Evolutionary conservation across 805 yeast species (phyloP), one percentile per base, ranked within the genome.

Genomic region (Candida sonorensis): DNA sequence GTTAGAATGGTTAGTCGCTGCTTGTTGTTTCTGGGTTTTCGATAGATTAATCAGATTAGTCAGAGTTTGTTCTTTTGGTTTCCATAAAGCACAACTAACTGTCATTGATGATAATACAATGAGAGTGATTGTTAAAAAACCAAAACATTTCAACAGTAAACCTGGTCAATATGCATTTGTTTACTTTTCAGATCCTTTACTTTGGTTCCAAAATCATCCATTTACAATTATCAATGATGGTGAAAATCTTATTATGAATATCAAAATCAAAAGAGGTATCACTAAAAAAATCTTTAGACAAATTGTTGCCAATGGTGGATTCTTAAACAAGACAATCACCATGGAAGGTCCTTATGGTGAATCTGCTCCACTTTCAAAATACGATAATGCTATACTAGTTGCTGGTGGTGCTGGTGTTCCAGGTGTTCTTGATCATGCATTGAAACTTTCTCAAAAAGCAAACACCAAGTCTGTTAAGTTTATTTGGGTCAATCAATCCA

Each of bases 401-500:
- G 80, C 86, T 5, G 87, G 85, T 26, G 90, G 90, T 14, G 69
- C 72, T 30, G 90, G 90, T 29, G 62, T 77, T 29, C 79, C 88
- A 1, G 81, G 75, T 15, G 56, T 67, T 16, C 54, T 58, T 29
- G 61, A 65, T 13, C 67, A 66, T 42, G 66, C 64, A 2, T 10
- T 27, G 2, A 27, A 33, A 3, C 34, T 47, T 11, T 64, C 64
- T 4, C 45, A 48, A 19, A 52, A 42, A 23, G 40, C 42, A 11
- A 23, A 40, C 21, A n/a, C 12, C 12, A 50, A 52, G 13, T 36
- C 33, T 5, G 55, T 65, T 19, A 67, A 69, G 35, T 62, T 81
- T 36, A 48, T 70, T 17, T 84, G 94, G 94, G 63, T 72, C 5
- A 57, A 78, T 5, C 62, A 76, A 31, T 69, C 70, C 17, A 52